A percentile compares a stretch with the other conserved stretches of the same genome.
phyloP scores from a whole-genome alignment of 495 filamentous ascomycete species.

The Penicillium argentinense region DNA sequence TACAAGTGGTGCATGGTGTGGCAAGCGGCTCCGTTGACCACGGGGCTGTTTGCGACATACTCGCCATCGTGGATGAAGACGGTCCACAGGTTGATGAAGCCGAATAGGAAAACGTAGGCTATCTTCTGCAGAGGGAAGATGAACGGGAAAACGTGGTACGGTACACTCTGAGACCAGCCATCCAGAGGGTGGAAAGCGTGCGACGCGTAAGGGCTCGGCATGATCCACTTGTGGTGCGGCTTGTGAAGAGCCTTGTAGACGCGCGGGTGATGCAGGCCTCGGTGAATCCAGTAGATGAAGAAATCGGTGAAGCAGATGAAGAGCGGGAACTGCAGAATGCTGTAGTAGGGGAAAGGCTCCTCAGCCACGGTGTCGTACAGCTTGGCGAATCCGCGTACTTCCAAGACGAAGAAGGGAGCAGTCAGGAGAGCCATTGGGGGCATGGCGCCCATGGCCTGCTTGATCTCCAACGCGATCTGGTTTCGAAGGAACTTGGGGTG shows the following conservation, averaged over 20 bases:
- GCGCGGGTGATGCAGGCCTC: slow-evolving; percentile 77
- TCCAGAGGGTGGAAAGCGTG: slow-evolving; percentile 96
- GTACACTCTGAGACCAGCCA: slow-evolving; percentile 87
- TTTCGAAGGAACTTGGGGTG: slow-evolving; percentile 97
- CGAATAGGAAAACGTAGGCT: slow-evolving; percentile 81
- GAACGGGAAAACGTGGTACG: slow-evolving; percentile 93
- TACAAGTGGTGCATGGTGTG: slow-evolving; percentile 97
- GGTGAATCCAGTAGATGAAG: slow-evolving; percentile 94
- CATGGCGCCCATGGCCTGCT: slow-evolving; percentile 70
- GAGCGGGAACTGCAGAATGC: slow-evolving; percentile 82
- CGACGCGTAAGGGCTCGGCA: slow-evolving; percentile 90
- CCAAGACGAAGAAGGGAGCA: slow-evolving; percentile 75
- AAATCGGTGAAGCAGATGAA: slow-evolving; percentile 93
- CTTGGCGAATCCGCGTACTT: slow-evolving; percentile 83
- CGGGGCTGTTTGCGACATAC: slow-evolving; percentile 82
- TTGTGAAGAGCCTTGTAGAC: slow-evolving; percentile 93
- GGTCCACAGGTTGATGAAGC: slow-evolving; percentile 96
- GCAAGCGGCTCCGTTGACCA: slow-evolving; percentile 94
- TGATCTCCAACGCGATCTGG: slow-evolving; percentile 85
- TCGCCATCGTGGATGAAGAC: slow-evolving; percentile 98
- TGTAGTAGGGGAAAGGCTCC: slow-evolving; percentile 74
- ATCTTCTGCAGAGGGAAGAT: slow-evolving; percentile 91
- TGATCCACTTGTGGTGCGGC: slow-evolving; percentile 99
- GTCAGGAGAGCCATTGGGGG: slow-evolving; percentile 85
- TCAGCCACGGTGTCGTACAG: slow-evolving; percentile 78